These are phyloP conservation scores for Alternaria atra DNA, from an alignment of 2,329 filamentous ascomycete genomes.

Conservation along the genomic window DNA sequence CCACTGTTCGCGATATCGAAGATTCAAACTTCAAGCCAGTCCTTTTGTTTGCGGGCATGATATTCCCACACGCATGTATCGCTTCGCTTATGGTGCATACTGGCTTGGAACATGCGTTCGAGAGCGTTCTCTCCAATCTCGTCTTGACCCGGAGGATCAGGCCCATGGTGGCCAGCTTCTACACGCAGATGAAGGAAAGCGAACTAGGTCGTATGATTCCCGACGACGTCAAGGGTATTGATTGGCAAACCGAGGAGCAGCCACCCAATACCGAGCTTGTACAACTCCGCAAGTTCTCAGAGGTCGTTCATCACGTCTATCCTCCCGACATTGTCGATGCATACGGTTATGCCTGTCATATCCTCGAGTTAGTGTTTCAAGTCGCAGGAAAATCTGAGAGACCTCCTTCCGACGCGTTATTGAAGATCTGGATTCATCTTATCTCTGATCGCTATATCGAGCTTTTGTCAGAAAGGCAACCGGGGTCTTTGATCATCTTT, in stretches of 20 bases:
- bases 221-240: conserved; percentile 26
- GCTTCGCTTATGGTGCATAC: conserved; percentile 18
- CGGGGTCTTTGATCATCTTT: conserved; percentile 47
- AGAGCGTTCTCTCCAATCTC: conserved; percentile 34
- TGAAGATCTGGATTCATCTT: conserved; percentile 41
- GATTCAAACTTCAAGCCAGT: conserved; percentile 53
- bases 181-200: conserved; percentile 20
- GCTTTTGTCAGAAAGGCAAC: conserved; percentile 39
- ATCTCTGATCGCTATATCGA: conserved; percentile 38
- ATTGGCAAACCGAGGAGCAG: conserved; percentile 25
- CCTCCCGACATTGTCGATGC: conserved; percentile 41
- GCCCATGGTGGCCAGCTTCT: conserved; percentile 36
- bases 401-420: conserved; percentile 34
- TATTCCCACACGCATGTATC: conserved; percentile 38
- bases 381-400: conserved; percentile 19
- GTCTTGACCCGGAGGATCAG: conserved; percentile 33
- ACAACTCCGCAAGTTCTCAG: conserved; percentile 35
- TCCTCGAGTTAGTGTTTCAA: conserved; percentile 33
- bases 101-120: conserved; percentile 30
- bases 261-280: conserved; percentile 33
- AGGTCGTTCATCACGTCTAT: conserved; percentile 36
- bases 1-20: conserved; percentile 43
- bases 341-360: conserved; percentile 34
- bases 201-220: conserved; percentile 32
- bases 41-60: conserved; percentile 28